Evolutionary conservation across 2,329 filamentous ascomycete species (phyloP).

Genomic region (Bipolaris bicolor): DNA sequence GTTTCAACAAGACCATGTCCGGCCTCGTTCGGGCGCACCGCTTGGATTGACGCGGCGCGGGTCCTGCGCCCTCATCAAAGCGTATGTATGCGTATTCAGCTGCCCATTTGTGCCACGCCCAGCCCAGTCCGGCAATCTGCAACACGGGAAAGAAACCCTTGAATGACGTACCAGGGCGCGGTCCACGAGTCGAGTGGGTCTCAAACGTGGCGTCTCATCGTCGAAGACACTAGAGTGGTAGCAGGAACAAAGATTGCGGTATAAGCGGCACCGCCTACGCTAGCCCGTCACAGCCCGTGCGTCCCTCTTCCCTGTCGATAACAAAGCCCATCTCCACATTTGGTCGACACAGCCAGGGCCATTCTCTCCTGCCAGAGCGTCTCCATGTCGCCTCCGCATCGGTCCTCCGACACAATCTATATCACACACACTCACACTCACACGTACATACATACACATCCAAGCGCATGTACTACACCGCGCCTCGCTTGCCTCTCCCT

Average conservation of each 20-base stretch:
- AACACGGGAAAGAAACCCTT: slow-evolving; percentile 39
- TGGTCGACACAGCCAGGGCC: slow-evolving; percentile 3
- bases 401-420: slow-evolving; percentile 8
- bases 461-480: background rate
- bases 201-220: slow-evolving; percentile 44
- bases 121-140: slow-evolving; percentile 44
- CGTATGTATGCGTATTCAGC: slow-evolving; percentile 7
- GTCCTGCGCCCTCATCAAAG: slow-evolving; percentile 7
- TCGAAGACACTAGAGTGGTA: slow-evolving; percentile 23
- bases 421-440: background rate
- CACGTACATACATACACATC: background rate
- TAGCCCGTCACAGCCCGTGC: slow-evolving; percentile 14
- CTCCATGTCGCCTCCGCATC: slow-evolving; percentile 6
- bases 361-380: background rate
- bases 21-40: slow-evolving; percentile 6
- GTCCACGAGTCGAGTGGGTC: slow-evolving; percentile 48
- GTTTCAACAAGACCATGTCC: slow-evolving; percentile 32
- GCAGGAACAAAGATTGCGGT: slow-evolving; percentile 30
- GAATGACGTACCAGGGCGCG: slow-evolving; percentile 44
- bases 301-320: slow-evolving; percentile 22
- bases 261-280: slow-evolving; percentile 28
- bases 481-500: background rate
- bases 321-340: slow-evolving; percentile 21
- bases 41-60: slow-evolving; percentile 9
- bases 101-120: slow-evolving; percentile 38